A percentile compares a stretch with the other conserved stretches of the same genome.
These are phyloP conservation scores for Rhynchospora breviuscula DNA, from an alignment of 176 grass and related monocot genomes.

Conservation along the genomic window DNA sequence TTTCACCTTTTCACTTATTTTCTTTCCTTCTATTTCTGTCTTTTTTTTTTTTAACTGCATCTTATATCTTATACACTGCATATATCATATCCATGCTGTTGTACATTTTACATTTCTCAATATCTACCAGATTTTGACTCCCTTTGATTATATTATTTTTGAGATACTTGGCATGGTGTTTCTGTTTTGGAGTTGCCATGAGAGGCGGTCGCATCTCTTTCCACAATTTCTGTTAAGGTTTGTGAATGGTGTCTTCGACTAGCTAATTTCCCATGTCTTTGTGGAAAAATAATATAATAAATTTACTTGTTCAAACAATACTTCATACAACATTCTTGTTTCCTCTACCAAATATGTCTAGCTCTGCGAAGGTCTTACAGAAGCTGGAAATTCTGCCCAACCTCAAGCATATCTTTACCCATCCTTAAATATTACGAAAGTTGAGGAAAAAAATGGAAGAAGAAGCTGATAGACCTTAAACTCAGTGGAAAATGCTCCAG, in stretches of 20 bases:
- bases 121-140: conserved; percentile 6
- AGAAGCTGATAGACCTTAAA: not conserved
- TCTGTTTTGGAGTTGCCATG: conserved; percentile 87
- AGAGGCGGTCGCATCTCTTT: conserved; percentile 92
- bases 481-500: not conserved
- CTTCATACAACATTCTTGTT: not conserved
- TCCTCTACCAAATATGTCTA: not conserved
- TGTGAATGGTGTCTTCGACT: conserved; percentile 81
- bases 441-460: not conserved
- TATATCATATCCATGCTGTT: conserved; percentile 30
- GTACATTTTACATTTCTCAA: conserved; percentile 49
- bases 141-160: conserved; percentile 22
- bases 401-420: not conserved
- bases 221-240: conserved; percentile 81
- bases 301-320: conserved; percentile 1
- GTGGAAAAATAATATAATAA: conserved; percentile 21
- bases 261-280: conserved; percentile 23
- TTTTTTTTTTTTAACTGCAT: not conserved
- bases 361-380: not conserved
- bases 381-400: not conserved
- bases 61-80: not conserved
- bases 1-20: conserved; percentile 5
- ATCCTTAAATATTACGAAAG: not conserved
- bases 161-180: conserved; percentile 42
- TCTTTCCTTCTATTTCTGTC: not conserved